Evolutionary conservation across 352 stramenopile genomes (phyloP), one percentile per base, ranked within the genome.

Genomic region (Phytophthora europaea): DNA sequence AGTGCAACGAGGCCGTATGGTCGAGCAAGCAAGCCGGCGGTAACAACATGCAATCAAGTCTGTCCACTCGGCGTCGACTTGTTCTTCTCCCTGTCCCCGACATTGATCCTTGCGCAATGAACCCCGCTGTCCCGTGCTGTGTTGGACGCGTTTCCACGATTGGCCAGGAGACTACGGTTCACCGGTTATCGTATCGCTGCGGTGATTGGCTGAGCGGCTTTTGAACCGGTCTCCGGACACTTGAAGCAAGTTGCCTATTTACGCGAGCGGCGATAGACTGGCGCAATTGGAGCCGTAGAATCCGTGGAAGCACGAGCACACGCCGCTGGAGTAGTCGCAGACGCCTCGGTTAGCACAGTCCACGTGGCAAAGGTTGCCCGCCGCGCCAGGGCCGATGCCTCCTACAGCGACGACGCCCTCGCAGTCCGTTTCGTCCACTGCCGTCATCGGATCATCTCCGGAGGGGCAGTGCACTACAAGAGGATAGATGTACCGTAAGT

Each of bases 351-450:
- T 95, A 7, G 90, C 73, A 65, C 88, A 96, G 43, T 93, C 85
- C 22, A 94, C 83, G 33, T 95, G 87, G 50, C 87, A 96, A 15
- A 83, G 67, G 50, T 95, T 94, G 53, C 76, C 88, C 2, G 50
- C 10, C 2, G 20, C 75, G 0, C 87, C 86, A 0, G 72, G 76
- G 34, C 77, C 85, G 18, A 70, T 55, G 26, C 83, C 84, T 8
- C 79, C 85, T 1, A 47, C 31, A 23, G 87, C 83, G 12, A 76
- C 38, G 28, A 84, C 81, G 23, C 79, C 80, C 56, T 58, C 65
- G 79, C 95, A 99, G 55, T 98, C 70, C 1, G 89, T 98, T 77
- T 99, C 95, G 65, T 96, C 82, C 13, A 70, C 77, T 6, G 72
- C 16, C 8, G 93, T 98, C 65, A 92, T 76, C 0, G 94, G 92